Conservation (phyloP, 1,284 basidiomycete genomes). For the Heterobasidion parviporum region DNA sequence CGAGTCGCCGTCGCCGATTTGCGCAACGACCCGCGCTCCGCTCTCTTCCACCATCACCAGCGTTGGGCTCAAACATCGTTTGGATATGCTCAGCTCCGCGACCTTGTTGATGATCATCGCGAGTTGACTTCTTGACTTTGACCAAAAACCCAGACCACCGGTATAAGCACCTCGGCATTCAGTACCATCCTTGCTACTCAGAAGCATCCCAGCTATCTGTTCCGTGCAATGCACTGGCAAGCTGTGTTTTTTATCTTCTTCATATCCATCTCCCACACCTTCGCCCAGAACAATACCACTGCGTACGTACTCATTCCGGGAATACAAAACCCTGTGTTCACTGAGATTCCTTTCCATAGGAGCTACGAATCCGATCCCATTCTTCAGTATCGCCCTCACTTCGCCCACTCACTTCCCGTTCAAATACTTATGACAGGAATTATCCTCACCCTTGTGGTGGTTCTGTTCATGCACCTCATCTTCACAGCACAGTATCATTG, state of each 20-base stretch:
- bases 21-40: too few species aligned
- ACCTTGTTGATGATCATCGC: not conserved
- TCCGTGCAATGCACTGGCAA: not conserved
- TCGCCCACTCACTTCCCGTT: constrained; percentile 83
- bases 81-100: too few species aligned
- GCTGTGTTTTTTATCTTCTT: not conserved
- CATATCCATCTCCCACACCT: not conserved
- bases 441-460: constrained; percentile 77
- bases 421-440: constrained; percentile 88
- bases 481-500: constrained; percentile 97
- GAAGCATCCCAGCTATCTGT: not conserved
- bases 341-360: constrained; percentile 5
- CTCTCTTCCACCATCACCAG: too few species aligned
- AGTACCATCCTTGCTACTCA: not conserved
- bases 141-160: not conserved
- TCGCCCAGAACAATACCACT: not conserved
- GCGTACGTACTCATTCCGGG: not conserved
- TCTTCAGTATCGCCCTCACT: constrained; percentile 65
- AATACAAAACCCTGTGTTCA: too few species aligned
- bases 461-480: constrained; percentile 88
- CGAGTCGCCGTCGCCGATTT: too few species aligned
- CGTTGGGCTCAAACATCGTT: too few species aligned
- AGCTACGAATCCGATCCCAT: constrained; percentile 56
- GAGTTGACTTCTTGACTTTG: not conserved
- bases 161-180: too few species aligned